A percentile compares a stretch with the other conserved stretches of the same genome.
phyloP scores from a whole-genome alignment of 371 early-diverging fungal genomes.

The Catenaria anguillulae region DNA sequence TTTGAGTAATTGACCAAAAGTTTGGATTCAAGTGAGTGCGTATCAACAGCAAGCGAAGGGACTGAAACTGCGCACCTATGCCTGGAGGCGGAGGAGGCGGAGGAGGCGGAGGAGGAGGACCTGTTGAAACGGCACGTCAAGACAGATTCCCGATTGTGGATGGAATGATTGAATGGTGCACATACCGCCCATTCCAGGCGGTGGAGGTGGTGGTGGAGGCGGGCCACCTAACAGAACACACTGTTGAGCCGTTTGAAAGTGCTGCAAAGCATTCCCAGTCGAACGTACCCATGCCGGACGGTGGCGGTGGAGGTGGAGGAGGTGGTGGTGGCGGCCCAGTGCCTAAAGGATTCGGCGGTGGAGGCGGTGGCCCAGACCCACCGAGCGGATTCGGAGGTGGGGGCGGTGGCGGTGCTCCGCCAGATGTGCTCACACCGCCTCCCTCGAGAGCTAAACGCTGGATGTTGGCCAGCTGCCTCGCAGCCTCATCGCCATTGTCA shows the following conservation, averaged over 20 bases:
- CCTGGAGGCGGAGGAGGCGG: conserved; percentile 5
- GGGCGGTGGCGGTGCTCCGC: not conserved
- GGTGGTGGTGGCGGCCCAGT: not conserved
- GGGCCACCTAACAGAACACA: too few relatives aligned
- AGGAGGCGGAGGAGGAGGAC: conserved; percentile 4
- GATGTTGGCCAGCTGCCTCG: not conserved
- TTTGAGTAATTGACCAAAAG: too few relatives aligned
- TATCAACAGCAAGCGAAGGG: too few relatives aligned
- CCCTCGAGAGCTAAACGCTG: not conserved
- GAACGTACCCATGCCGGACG: not conserved
- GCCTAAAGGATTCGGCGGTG: not conserved
- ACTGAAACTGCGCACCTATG: not conserved
- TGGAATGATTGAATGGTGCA: too few relatives aligned
- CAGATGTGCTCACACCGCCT: not conserved
- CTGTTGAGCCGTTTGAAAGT: too few relatives aligned
- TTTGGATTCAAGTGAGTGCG: too few relatives aligned
- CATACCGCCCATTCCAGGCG: too few relatives aligned
- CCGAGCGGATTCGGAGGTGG: not conserved
- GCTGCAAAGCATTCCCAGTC: too few relatives aligned
- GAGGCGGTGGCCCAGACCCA: not conserved
- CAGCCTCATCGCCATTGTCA: not conserved
- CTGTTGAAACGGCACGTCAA: too few relatives aligned
- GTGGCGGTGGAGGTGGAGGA: not conserved
- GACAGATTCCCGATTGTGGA: too few relatives aligned
- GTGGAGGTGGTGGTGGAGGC: too few relatives aligned